Evolutionary conservation across 768 basidiomycete genomes (phyloP).

Genomic region (Dentipellis fragilis): DNA sequence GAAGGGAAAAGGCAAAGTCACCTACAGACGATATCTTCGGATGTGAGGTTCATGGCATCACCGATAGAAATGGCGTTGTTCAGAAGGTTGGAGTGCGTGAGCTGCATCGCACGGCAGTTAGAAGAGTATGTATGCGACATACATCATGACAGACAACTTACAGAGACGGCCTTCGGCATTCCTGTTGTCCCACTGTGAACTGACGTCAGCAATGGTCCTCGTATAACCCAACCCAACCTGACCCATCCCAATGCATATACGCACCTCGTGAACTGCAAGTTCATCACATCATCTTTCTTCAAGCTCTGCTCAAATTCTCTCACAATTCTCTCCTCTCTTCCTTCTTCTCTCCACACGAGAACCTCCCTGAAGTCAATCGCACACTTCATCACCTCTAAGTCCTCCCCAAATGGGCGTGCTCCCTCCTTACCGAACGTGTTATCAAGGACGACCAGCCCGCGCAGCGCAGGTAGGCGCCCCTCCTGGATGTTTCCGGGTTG

Average conservation of each 20-base stretch:
- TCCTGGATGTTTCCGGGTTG: slow-evolving; percentile 48
- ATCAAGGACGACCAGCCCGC: slow-evolving; percentile 58
- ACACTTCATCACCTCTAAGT: slow-evolving; percentile 33
- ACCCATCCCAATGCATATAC: not conserved
- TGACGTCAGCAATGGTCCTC: no score
- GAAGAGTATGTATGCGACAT: no score
- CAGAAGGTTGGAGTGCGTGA: slow-evolving; percentile 70
- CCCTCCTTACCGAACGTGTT: slow-evolving; percentile 35
- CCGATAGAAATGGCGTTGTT: slow-evolving; percentile 71
- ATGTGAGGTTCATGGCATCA: slow-evolving; percentile 57
- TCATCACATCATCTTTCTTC: slow-evolving; percentile 62
- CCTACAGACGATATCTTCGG: slow-evolving; percentile 61
- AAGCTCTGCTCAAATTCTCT: slow-evolving; percentile 31
- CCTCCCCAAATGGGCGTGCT: slow-evolving; percentile 23
- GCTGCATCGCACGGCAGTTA: slow-evolving; percentile 24
- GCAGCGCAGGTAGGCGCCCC: slow-evolving; percentile 47
- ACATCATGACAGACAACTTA: slow-evolving; percentile 24
- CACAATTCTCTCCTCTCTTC: slow-evolving; percentile 31
- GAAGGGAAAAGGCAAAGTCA: no score
- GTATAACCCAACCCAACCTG: no score
- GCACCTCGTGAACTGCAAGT: slow-evolving; percentile 80
- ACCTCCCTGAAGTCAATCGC: slow-evolving; percentile 65
- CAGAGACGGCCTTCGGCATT: slow-evolving; percentile 74
- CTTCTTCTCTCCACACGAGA: slow-evolving; percentile 56
- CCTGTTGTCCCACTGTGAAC: slow-evolving; percentile 66